Percentiles rank a stretch among this genome's conserved stretches.
These are phyloP conservation scores for Fomitopsis schrenkii DNA, from an alignment of 1,284 basidiomycete species.

Conservation along the genomic window DNA sequence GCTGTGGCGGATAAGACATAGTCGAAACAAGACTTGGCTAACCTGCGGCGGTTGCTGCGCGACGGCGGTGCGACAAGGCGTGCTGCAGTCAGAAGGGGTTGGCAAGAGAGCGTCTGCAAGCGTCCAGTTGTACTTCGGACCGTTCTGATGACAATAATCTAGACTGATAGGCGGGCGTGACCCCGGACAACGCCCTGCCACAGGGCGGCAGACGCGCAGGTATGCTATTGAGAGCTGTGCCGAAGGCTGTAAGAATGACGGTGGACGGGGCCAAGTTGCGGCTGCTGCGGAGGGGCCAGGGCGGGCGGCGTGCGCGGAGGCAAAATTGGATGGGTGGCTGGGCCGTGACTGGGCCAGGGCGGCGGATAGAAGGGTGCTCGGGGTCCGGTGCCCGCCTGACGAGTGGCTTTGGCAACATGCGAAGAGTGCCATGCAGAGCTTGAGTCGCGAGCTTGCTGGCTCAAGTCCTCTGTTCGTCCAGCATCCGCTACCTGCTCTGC, in stretches of 20 bases:
- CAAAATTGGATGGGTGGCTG: neutral
- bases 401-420: slow-evolving; percentile 8
- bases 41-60: neutral
- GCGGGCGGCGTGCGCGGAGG: neutral
- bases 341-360: neutral
- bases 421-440: slow-evolving; percentile 6
- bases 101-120: neutral
- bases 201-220: neutral
- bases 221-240: too few relatives aligned
- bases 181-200: neutral
- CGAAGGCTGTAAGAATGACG: too few relatives aligned
- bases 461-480: slow-evolving; percentile 1
- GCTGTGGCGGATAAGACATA: neutral
- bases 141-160: slow-evolving; percentile 3
- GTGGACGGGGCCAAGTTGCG: too few relatives aligned
- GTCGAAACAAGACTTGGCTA: neutral
- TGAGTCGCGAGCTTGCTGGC: slow-evolving; percentile 2
- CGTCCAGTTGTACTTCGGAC: neutral
- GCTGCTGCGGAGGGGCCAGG: neutral
- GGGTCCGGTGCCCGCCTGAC: slow-evolving; percentile 5
- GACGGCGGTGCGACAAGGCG: neutral
- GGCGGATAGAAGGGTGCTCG: neutral
- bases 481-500: neutral
- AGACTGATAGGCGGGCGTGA: neutral
- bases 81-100: neutral